Conservation (phyloP, 495 filamentous ascomycete genomes). For the Aspergillus heteromorphus region DNA sequence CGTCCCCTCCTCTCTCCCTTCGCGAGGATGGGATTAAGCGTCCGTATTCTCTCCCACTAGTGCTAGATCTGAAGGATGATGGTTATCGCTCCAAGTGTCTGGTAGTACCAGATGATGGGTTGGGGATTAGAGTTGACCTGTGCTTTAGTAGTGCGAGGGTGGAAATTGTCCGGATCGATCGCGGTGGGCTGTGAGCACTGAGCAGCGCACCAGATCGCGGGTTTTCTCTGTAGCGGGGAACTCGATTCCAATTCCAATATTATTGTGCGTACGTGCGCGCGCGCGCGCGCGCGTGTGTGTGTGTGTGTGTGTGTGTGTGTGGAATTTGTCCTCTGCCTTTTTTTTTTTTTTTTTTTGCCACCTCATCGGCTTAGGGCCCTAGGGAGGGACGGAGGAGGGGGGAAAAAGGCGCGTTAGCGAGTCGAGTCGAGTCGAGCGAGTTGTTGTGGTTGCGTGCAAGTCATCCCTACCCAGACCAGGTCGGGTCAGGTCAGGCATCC, state of each 20-base stretch:
- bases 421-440: no score
- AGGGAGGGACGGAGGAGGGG: neutral
- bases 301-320: conserved; percentile 2
- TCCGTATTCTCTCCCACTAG: neutral
- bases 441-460: neutral
- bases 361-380: neutral
- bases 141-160: neutral
- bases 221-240: neutral
- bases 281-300: no score
- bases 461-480: conserved; percentile 12
- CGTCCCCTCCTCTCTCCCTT: no score
- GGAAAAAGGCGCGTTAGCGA: neutral
- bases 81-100: neutral
- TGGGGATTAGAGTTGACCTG: neutral
- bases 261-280: no score
- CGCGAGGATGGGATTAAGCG: neutral
- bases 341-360: no score
- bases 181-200: neutral
- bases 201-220: neutral
- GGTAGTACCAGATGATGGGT: neutral
- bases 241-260: no score
- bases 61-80: neutral
- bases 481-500: conserved; percentile 10
- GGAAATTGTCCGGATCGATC: conserved; percentile 10
- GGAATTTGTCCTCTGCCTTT: neutral